Percentiles rank a stretch among this genome's conserved stretches.
Conservation (phyloP, 1,284 basidiomycete genomes). For the Heterobasidion occidentale region DNA sequence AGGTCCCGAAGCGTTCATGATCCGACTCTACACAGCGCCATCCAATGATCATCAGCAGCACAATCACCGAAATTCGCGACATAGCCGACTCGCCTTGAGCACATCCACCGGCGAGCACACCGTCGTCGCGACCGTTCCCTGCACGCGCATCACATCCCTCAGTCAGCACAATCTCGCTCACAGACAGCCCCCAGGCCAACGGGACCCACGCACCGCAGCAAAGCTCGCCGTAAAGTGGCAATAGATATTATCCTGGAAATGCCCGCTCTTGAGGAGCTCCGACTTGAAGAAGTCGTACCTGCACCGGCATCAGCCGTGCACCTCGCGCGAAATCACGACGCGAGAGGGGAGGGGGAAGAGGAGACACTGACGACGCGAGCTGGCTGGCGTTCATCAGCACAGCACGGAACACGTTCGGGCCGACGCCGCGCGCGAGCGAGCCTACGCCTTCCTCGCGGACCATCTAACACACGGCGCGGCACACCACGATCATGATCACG, state of each 20-base stretch:
- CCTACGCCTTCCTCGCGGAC: slow-evolving; percentile 74
- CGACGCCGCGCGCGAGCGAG: slow-evolving; percentile 73
- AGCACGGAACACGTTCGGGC: slow-evolving; percentile 81
- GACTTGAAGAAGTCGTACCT: slow-evolving; percentile 91
- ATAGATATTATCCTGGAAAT: slow-evolving; percentile 75
- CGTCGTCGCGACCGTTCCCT: slow-evolving; percentile 89
- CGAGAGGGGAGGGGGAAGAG: not conserved
- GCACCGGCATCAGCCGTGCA: not conserved
- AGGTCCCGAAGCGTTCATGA: slow-evolving; percentile 85
- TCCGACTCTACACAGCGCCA: slow-evolving; percentile 43
- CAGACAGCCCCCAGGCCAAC: not conserved
- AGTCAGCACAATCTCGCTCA: too few species aligned
- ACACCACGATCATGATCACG: not conserved
- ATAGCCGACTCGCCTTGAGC: slow-evolving; percentile 50
- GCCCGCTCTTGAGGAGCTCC: slow-evolving; percentile 58
- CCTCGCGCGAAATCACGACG: not conserved
- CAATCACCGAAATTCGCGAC: too few species aligned
- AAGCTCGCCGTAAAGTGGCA: slow-evolving; percentile 84
- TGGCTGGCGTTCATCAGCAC: slow-evolving; percentile 90
- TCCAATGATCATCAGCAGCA: too few species aligned
- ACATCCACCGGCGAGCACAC: slow-evolving; percentile 94
- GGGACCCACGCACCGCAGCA: slow-evolving; percentile 52
- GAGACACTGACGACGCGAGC: slow-evolving; percentile 64
- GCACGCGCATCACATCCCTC: not conserved
- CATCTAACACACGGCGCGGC: slow-evolving; percentile 43